These are phyloP conservation scores for Claviceps sp. DNA, from an alignment of 2,329 filamentous ascomycete genomes.

Conservation along the genomic window DNA sequence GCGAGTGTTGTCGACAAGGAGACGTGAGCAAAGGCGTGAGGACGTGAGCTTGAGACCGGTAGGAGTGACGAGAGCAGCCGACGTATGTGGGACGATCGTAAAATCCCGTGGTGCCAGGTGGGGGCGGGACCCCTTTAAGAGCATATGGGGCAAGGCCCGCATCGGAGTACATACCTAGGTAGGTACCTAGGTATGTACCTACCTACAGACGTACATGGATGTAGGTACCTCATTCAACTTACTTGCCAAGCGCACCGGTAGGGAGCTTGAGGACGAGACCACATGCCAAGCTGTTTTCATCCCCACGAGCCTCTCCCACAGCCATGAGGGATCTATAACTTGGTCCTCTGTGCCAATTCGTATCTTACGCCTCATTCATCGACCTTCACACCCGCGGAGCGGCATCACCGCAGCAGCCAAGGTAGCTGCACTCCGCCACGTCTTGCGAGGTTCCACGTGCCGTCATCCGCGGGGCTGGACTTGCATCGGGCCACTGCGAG, in stretches of 20 bases:
- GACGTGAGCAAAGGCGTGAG: neutral
- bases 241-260: too few species aligned
- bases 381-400: neutral
- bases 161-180: neutral
- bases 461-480: neutral
- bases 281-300: neutral
- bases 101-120: neutral
- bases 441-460: neutral
- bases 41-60: neutral
- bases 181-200: too few species aligned
- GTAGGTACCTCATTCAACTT: too few species aligned
- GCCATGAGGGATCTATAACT: slow-evolving; percentile 5
- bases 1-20: slow-evolving; percentile 10
- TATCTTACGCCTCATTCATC: neutral
- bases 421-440: neutral
- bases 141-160: neutral
- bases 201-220: too few species aligned
- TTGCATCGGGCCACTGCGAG: neutral
- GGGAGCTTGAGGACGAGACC: too few species aligned
- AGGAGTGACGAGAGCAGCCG: neutral
- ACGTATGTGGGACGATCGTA: neutral
- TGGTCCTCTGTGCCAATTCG: neutral
- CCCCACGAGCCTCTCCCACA: neutral
- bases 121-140: neutral
- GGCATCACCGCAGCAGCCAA: neutral